Evolutionary conservation across 148 eudicot species (phyloP), one percentile per base, ranked within the genome.

Genomic region (Nepenthes gracilis): DNA sequence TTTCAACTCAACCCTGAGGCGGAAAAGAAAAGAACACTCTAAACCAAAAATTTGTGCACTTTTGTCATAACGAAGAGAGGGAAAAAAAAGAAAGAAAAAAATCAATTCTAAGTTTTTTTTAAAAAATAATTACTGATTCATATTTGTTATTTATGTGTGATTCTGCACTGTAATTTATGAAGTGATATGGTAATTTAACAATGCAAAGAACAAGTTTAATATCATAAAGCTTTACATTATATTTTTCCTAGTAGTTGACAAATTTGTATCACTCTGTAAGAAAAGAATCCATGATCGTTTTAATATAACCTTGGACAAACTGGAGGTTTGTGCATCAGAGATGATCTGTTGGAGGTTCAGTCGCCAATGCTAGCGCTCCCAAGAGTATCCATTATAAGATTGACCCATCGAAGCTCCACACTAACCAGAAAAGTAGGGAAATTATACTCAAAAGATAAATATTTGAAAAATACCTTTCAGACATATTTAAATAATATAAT

Each of bases 341-440:
- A 15, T 71, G 66, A 13, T 71, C 37, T 12, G 71, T 68, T 14
- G 82, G 82, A 9, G 60, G 67, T 33, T 78, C 78, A 11, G 82
- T 78, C 55, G 82, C 82, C 60, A 78, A 59, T 13, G 82, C 82
- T 53, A 78, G 56, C 33, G 82, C 82, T 1, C 48, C 82, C 82
- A 33, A 78, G 59, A 13, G 78, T 78, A 40, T 78, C 79, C 82
- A 78, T 78, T 47, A 78, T 78, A 36, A 78, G 63, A 59, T 78
- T 78, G 35, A 78, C 76, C 82, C 81, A 73, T 33, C 70, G 64
- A 43, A 77, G 65, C 62, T 77, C 77, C 55, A 73, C 43, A 43
- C 59, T 1, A 45, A 11, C 11, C 11, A 11, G 11, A 45, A 45
- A 5, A 5, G 11, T 9, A 54, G 33, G 36, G 8, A 64, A 40